Conservation (phyloP, 768 basidiomycete species). For the Tricholoma matsutake region DNA sequence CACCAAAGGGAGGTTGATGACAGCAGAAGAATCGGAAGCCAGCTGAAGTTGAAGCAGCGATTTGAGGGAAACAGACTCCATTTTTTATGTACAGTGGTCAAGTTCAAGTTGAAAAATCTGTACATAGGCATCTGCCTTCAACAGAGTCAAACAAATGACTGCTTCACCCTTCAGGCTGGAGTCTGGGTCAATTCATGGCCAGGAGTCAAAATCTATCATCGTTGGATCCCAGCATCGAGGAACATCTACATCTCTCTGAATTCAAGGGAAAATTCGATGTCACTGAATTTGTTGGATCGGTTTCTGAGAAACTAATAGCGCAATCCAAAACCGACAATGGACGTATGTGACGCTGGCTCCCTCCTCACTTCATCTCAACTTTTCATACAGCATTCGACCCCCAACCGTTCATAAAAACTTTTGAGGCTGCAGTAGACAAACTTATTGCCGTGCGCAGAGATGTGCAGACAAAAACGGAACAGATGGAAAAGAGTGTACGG, state of each 20-base stretch:
- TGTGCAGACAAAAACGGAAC: slow-evolving; percentile 86
- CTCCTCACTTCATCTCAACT: slow-evolving; percentile 3
- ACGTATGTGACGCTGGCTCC: slow-evolving; percentile 41
- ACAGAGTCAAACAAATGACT: slow-evolving; percentile 17
- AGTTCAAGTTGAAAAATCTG: slow-evolving; percentile 7
- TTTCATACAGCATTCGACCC: slow-evolving; percentile 79
- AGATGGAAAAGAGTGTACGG: slow-evolving; percentile 88
- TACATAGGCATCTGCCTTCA: slow-evolving; percentile 10
- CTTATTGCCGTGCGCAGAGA: slow-evolving; percentile 86
- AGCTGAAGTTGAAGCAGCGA: slow-evolving; percentile 68
- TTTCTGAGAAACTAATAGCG: slow-evolving; percentile 85
- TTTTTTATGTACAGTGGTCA: slow-evolving; percentile 12
- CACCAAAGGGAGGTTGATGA: slow-evolving; percentile 56
- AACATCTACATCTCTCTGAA: slow-evolving; percentile 47
- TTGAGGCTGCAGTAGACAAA: slow-evolving; percentile 87
- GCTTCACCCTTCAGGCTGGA: background rate
- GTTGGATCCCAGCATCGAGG: slow-evolving; percentile 52
- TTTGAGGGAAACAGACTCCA: slow-evolving; percentile 43
- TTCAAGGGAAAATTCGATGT: slow-evolving; percentile 90
- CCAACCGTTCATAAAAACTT: slow-evolving; percentile 87
- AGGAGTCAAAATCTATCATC: slow-evolving; percentile 9
- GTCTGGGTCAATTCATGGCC: slow-evolving; percentile 14
- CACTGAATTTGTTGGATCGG: slow-evolving; percentile 80
- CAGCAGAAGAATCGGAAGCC: slow-evolving; percentile 62
- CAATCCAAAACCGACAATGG: slow-evolving; percentile 83